phyloP scores from a whole-genome alignment of 352 stramenopile species.

The Phytophthora megakarya region DNA sequence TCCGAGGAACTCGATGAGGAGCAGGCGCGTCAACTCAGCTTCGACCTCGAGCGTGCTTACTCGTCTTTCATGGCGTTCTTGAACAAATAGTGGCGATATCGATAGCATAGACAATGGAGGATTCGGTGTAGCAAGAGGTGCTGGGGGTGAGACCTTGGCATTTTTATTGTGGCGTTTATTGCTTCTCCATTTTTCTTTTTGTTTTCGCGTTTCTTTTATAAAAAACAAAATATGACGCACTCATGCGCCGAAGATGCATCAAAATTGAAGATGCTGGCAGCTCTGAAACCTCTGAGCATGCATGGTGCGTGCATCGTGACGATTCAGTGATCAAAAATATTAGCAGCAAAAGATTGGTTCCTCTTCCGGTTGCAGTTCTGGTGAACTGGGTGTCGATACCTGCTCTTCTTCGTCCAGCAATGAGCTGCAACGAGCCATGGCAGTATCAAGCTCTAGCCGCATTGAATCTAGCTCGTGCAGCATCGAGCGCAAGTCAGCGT shows the following conservation, averaged over 20 bases:
- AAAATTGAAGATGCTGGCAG: conserved; percentile 23
- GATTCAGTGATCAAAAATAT: conserved; percentile 35
- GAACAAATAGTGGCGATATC: conserved; percentile 62
- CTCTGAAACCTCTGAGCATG: not conserved
- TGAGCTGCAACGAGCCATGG: conserved; percentile 38
- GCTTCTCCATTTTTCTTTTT: conserved; percentile 33
- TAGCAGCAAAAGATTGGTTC: conserved; percentile 40
- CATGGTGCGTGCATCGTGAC: conserved; percentile 14
- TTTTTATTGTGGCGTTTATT: conserved; percentile 42
- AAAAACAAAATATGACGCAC: conserved; percentile 34
- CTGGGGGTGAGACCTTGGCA: conserved; percentile 19
- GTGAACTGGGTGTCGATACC: conserved; percentile 5
- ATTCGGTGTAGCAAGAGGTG: not conserved
- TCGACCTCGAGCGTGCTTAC: conserved; percentile 96
- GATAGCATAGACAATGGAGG: conserved; percentile 1
- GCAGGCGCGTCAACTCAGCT: conserved; percentile 94
- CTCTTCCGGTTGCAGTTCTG: conserved; percentile 32
- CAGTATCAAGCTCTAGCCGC: conserved; percentile 39
- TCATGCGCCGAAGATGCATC: conserved; percentile 14
- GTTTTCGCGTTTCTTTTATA: conserved; percentile 31
- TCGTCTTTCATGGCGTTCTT: conserved; percentile 93
- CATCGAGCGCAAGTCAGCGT: conserved; percentile 45
- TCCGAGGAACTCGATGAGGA: conserved; percentile 96
- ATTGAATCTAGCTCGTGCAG: conserved; percentile 48
- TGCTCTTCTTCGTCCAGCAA: conserved; percentile 27